A percentile compares a stretch with the other conserved stretches of the same genome.
These are phyloP conservation scores for Monosporascus sp. DNA, from an alignment of 2,329 filamentous ascomycete genomes.

Conservation along the genomic window DNA sequence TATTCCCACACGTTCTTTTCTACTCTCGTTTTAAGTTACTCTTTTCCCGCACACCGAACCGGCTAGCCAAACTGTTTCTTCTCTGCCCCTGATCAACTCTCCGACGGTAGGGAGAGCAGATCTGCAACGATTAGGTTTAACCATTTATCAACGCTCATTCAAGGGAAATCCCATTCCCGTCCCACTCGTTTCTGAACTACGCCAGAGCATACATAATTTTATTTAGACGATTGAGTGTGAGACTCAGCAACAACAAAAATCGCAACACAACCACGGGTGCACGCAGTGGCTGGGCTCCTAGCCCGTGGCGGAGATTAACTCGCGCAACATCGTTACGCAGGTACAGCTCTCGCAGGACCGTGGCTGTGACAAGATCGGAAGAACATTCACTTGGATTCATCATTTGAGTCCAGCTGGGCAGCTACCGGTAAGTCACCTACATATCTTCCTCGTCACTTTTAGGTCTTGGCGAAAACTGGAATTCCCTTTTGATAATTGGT, in stretches of 20 bases:
- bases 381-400: not conserved
- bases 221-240: not conserved
- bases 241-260: not conserved
- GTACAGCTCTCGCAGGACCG: not conserved
- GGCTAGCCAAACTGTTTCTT: slow-evolving; percentile 3
- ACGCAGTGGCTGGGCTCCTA: not conserved
- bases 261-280: not conserved
- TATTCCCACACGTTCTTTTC: not conserved
- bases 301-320: not conserved
- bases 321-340: not conserved
- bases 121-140: slow-evolving; percentile 15
- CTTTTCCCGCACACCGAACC: slow-evolving; percentile 2
- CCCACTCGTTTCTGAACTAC: slow-evolving; percentile 18
- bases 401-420: too few species aligned
- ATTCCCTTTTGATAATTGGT: too few species aligned
- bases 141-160: not conserved
- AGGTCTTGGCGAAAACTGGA: too few species aligned
- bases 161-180: slow-evolving; percentile 7
- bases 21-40: slow-evolving; percentile 15
- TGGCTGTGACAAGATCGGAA: not conserved
- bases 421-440: not conserved
- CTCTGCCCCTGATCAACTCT: slow-evolving; percentile 7
- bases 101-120: slow-evolving; percentile 16
- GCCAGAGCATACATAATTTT: not conserved
- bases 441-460: not conserved